Conservation (phyloP, 2,329 filamentous ascomycete genomes). For the Myriosclerotinia curreyana region DNA sequence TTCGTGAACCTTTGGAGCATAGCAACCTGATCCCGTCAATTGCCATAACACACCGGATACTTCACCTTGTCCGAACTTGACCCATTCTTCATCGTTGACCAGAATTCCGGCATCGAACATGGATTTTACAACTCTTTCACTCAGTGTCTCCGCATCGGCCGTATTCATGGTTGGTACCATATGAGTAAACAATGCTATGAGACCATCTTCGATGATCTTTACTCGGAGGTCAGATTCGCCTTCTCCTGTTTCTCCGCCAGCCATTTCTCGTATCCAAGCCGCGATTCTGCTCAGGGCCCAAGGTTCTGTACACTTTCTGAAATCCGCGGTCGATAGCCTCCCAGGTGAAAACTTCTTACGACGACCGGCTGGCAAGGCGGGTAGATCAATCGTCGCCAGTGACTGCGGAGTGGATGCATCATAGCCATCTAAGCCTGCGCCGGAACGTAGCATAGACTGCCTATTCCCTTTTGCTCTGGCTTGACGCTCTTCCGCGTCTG, state of each 20-base stretch:
- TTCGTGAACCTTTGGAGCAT: slow-evolving; percentile 75
- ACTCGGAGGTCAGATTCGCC: slow-evolving; percentile 85
- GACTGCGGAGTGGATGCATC: slow-evolving; percentile 51
- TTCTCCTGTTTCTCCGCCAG: slow-evolving; percentile 52
- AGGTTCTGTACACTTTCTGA: slow-evolving; percentile 80
- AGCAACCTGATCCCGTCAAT: slow-evolving; percentile 86
- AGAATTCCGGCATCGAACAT: slow-evolving; percentile 80
- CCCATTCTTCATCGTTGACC: slow-evolving; percentile 92
- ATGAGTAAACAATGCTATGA: slow-evolving; percentile 84
- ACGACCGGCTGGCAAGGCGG: slow-evolving; percentile 74
- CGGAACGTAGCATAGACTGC: slow-evolving; percentile 51
- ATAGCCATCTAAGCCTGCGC: slow-evolving; percentile 54
- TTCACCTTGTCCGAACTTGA: slow-evolving; percentile 78
- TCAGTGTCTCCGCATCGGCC: slow-evolving; percentile 87
- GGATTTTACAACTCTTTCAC: slow-evolving; percentile 69
- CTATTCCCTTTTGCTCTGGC: slow-evolving; percentile 51
- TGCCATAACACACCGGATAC: slow-evolving; percentile 93
- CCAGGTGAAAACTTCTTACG: slow-evolving; percentile 81
- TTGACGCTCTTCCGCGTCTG: slow-evolving; percentile 73
- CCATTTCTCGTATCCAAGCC: slow-evolving; percentile 81
- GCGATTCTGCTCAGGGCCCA: slow-evolving; percentile 92
- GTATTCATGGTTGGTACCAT: slow-evolving; percentile 99
- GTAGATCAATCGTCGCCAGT: slow-evolving; percentile 72
- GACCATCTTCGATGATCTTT: slow-evolving; percentile 79
- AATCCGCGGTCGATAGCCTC: slow-evolving; percentile 77